A percentile compares a stretch with the other conserved stretches of the same genome.
phyloP scores from a whole-genome alignment of 345 rosid species.

The Firmiana major region DNA sequence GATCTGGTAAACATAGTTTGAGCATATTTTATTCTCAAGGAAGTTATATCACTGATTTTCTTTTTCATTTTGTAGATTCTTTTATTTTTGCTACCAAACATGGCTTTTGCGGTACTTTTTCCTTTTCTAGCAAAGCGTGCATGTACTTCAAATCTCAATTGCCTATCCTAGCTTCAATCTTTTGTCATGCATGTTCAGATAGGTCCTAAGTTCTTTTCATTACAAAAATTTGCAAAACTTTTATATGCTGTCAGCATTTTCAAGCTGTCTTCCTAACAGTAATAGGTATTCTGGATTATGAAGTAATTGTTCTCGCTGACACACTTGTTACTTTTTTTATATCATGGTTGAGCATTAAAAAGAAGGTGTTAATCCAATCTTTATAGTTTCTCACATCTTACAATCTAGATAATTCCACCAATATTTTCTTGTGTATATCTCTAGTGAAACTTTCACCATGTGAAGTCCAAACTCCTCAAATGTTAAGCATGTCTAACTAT shows the following conservation, averaged over 20 bases:
- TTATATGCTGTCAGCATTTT: not conserved
- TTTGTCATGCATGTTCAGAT: not conserved
- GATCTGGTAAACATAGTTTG: slow-evolving; percentile 28
- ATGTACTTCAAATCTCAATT: not conserved
- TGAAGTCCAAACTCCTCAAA: not conserved
- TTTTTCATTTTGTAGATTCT: not conserved
- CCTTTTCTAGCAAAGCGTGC: not conserved
- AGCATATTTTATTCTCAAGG: not conserved
- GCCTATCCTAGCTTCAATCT: not conserved
- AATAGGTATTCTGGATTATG: not conserved
- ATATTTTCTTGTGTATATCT: not conserved
- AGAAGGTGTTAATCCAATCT: not conserved
- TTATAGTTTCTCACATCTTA: not conserved
- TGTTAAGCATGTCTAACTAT: not conserved
- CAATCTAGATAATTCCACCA: not conserved
- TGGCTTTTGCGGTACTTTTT: not conserved
- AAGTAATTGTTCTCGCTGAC: not conserved
- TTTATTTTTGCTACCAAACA: not conserved
- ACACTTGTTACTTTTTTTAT: not conserved
- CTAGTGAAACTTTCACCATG: not conserved
- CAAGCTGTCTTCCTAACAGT: not conserved
- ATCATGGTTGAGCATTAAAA: slow-evolving; percentile 1
- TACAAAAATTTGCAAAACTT: not conserved
- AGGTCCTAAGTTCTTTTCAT: not conserved
- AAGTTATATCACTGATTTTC: slow-evolving; percentile 7